Conservation (phyloP, 768 basidiomycete genomes). For the Suillus occidentalis region DNA sequence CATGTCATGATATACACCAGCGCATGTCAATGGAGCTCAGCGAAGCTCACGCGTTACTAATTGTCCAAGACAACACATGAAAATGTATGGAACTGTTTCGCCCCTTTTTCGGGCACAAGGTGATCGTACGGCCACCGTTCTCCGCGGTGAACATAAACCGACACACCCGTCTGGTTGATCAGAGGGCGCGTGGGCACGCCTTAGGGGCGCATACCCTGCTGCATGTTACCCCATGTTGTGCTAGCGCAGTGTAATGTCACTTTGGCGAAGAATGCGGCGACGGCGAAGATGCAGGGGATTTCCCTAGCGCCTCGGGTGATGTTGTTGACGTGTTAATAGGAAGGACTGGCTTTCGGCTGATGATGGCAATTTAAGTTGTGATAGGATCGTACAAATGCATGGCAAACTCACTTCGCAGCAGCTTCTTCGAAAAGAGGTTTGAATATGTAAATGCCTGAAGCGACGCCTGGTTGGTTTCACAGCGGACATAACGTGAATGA, state of each 20-base stretch:
- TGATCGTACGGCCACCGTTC: background rate
- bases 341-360: background rate
- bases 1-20: slow-evolving; percentile 4
- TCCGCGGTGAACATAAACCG: background rate
- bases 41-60: slow-evolving; percentile 3
- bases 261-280: slow-evolving; percentile 5
- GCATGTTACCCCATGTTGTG: background rate
- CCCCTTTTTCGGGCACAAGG: background rate
- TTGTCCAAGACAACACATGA: slow-evolving; percentile 1
- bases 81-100: background rate
- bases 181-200: background rate
- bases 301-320: slow-evolving; percentile 2
- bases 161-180: background rate
- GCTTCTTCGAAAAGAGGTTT: slow-evolving; percentile 42
- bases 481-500: slow-evolving; percentile 1
- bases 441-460: slow-evolving; percentile 69
- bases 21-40: slow-evolving; percentile 6
- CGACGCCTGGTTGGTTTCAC: slow-evolving; percentile 43
- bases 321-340: background rate
- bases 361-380: background rate
- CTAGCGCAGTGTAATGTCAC: slow-evolving; percentile 4
- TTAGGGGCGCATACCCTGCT: slow-evolving; percentile 6
- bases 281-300: slow-evolving; percentile 2
- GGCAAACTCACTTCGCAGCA: slow-evolving; percentile 16
- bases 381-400: background rate